These are phyloP conservation scores for Lodderomyces margitis DNA, from an alignment of 1,139 yeast species.

Conservation along the genomic window DNA sequence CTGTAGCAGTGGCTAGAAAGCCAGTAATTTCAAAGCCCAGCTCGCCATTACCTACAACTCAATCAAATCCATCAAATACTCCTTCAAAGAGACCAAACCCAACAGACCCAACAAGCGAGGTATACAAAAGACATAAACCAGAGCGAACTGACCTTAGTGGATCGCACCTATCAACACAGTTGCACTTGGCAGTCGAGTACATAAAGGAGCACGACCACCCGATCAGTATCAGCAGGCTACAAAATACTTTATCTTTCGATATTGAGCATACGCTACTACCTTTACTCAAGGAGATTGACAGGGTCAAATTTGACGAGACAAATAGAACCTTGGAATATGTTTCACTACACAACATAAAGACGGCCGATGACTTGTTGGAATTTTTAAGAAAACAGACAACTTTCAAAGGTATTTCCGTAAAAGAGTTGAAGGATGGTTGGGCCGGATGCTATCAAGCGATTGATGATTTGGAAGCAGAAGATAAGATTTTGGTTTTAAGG, in stretches of 20 bases:
- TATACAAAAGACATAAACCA: slow-evolving; percentile 37
- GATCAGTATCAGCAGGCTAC: slow-evolving; percentile 59
- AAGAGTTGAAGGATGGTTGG: slow-evolving; percentile 96
- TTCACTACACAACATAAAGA: slow-evolving; percentile 83
- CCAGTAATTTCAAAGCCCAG: slow-evolving; percentile 17
- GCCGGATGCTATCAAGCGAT: slow-evolving; percentile 81
- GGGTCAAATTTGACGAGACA: slow-evolving; percentile 62
- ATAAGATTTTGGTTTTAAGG: slow-evolving; percentile 76
- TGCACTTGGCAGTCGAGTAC: slow-evolving; percentile 85
- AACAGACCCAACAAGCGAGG: slow-evolving; percentile 32
- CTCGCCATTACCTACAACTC: slow-evolving; percentile 9
- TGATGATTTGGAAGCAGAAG: slow-evolving; percentile 69
- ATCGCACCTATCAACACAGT: slow-evolving; percentile 74
- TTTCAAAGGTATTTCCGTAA: slow-evolving; percentile 83
- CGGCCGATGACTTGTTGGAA: slow-evolving; percentile 71
- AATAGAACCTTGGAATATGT: slow-evolving; percentile 76
- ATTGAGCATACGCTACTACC: slow-evolving; percentile 57
- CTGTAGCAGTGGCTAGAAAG: slow-evolving; percentile 37
- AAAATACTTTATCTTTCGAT: slow-evolving; percentile 54
- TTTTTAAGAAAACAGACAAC: slow-evolving; percentile 80
- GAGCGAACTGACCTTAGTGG: slow-evolving; percentile 30
- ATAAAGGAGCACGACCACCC: slow-evolving; percentile 70
- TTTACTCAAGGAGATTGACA: slow-evolving; percentile 69
- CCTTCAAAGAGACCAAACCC: slow-evolving; percentile 16
- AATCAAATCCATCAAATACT: slow-evolving; percentile 7